Evolutionary conservation across 768 basidiomycete species (phyloP).

Genomic region (Boletus rex-veris): DNA sequence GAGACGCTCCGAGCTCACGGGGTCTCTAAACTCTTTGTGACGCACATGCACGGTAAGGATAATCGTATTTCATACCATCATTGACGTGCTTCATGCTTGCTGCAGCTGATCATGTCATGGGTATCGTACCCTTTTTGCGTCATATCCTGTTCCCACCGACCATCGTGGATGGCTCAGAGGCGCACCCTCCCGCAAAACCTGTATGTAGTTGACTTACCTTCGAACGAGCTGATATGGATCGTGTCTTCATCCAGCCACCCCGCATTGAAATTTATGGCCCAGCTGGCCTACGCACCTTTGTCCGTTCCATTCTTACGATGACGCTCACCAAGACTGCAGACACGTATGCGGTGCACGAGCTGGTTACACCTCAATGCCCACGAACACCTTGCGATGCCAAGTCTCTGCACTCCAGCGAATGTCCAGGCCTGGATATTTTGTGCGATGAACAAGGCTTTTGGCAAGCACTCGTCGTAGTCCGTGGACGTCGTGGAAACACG

Average conservation of each 20-base stretch:
- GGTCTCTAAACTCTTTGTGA: constrained; percentile 72
- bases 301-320: constrained; percentile 67
- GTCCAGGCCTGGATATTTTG: constrained; percentile 55
- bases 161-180: constrained; percentile 12
- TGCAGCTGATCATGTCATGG: constrained; percentile 72
- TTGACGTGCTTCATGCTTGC: neutral
- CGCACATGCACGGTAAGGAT: constrained; percentile 75
- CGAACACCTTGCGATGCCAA: constrained; percentile 46
- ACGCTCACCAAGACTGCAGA: constrained; percentile 60
- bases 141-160: constrained; percentile 50
- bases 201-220: constrained; percentile 2
- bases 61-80: neutral
- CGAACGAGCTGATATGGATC: neutral
- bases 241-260: constrained; percentile 34
- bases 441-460: constrained; percentile 61
- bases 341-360: constrained; percentile 75
- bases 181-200: constrained; percentile 9
- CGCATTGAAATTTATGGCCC: constrained; percentile 76
- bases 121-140: constrained; percentile 63
- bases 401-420: constrained; percentile 61
- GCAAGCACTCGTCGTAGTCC: constrained; percentile 46
- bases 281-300: constrained; percentile 68
- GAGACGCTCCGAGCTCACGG: constrained; percentile 40
- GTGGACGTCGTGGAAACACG: constrained; percentile 41
- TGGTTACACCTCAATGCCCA: constrained; percentile 55